These are phyloP conservation scores for Mortierella sp. DNA, from an alignment of 371 early-diverging fungal species.

Conservation along the genomic window DNA sequence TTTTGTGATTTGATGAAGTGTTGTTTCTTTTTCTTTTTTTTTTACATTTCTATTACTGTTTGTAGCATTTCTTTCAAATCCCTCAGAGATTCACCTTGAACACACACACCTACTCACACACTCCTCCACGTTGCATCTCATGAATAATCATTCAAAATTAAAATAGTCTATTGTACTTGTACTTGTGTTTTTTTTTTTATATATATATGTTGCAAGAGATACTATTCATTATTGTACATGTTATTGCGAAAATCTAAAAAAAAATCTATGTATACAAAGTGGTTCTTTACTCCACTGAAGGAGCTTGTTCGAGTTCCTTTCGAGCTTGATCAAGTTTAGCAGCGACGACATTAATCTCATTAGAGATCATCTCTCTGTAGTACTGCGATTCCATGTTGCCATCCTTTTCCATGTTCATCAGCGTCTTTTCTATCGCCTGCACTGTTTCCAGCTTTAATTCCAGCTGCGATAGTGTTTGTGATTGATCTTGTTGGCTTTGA, in stretches of 20 bases:
- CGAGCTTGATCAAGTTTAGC: conserved; percentile 18
- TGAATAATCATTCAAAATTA: not conserved
- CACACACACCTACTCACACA: not conserved
- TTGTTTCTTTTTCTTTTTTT: not conserved
- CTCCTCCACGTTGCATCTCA: conserved; percentile 2
- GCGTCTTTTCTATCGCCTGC: not conserved
- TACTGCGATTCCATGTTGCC: not conserved
- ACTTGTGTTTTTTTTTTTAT: not conserved
- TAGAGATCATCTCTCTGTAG: conserved; percentile 10
- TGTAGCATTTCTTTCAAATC: not conserved
- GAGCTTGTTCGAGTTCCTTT: conserved; percentile 7
- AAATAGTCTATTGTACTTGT: not conserved
- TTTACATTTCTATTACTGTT: not conserved
- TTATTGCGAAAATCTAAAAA: not conserved
- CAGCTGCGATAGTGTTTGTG: not conserved
- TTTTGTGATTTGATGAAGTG: not conserved
- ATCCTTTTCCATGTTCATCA: not conserved
- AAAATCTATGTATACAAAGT: not conserved
- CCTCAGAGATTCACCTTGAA: not conserved
- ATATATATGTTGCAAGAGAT: not conserved
- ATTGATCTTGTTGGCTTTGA: not conserved
- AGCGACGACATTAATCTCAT: conserved; percentile 22
- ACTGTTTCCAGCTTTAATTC: not conserved
- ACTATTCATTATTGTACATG: not conserved
- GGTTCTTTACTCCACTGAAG: not conserved